These are phyloP conservation scores for Kregervanrija delftensis DNA, from an alignment of 805 yeast genomes.

Conservation along the genomic window DNA sequence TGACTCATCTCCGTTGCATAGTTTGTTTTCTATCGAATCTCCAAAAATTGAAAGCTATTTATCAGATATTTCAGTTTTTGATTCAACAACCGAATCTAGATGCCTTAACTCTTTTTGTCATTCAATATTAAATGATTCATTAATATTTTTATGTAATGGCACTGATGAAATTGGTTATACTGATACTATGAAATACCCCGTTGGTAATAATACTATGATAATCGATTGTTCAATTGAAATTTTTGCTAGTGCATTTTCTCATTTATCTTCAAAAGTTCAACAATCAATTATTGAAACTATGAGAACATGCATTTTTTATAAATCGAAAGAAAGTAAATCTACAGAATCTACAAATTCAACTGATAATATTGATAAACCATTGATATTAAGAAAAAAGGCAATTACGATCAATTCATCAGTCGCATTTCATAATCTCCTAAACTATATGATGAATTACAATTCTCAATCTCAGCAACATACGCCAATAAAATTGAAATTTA, in stretches of 20 bases:
- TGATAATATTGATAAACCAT: constrained; percentile 9
- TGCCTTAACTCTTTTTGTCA: constrained; percentile 31
- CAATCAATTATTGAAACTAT: constrained; percentile 81
- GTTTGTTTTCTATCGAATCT: constrained; percentile 27
- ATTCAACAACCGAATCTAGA: constrained; percentile 27
- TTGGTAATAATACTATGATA: constrained; percentile 42
- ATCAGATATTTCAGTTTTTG: constrained; percentile 26
- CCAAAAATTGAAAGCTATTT: constrained; percentile 23
- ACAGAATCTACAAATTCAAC: background rate
- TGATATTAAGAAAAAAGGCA: constrained; percentile 32
- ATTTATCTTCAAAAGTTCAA: constrained; percentile 71
- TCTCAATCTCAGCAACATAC: constrained; percentile 1
- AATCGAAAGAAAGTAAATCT: constrained; percentile 22
- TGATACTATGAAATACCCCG: constrained; percentile 29
- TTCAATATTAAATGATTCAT: constrained; percentile 36
- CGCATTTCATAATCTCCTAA: constrained; percentile 51
- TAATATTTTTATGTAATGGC: constrained; percentile 25
- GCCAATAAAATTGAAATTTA: constrained; percentile 11
- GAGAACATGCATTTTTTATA: constrained; percentile 45
- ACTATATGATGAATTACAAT: constrained; percentile 21
- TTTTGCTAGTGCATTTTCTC: constrained; percentile 64
- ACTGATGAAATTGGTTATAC: constrained; percentile 28
- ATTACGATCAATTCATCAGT: constrained; percentile 55
- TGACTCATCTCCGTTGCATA: constrained; percentile 17
- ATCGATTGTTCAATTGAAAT: constrained; percentile 78